Base-by-base conservation (phyloP, 129 eudicot species). In the Heracleum sosnowskyi region DNA sequence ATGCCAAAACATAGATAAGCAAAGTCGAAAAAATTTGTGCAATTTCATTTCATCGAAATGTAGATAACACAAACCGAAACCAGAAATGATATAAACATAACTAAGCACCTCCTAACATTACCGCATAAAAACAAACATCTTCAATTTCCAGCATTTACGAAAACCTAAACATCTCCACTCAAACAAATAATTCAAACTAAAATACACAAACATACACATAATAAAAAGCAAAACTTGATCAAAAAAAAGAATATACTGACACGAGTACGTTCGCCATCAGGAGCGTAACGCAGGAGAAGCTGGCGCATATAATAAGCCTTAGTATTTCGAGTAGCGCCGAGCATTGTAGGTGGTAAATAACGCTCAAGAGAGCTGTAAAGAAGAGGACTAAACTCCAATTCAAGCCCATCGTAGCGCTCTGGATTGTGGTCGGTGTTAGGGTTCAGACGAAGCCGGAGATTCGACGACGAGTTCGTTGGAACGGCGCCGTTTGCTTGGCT, bases 311-410 rank as follows among this genome's bases (percentile, higher is more conserved):
- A 87, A 73, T 74, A 78, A 47, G 77, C 87, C 88, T 94, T 94
- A 33, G 74, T 66, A 16, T 87, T 92, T 15, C 98, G 86, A 75
- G 84, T 10, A 37, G 81, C 86, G 45, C 60, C 86, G 76, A 94
- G 80, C 29, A 91, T 62, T 31, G 76, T 78, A 44, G 92, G 85
- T 18, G 97, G 98, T 77, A 94, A 78, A 78, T 89, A 87, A 22
- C 88, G 79, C 89, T 94, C 98, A 46, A 94, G 80, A 7, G 88
- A 84, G 88, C 97, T 91, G 76, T 85, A 94, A 18, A 94, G 81
- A 72, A 80, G 45, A 12, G 97, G 96, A 73, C 87, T 93, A 45
- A 91, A 93, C 83, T 91, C 96, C 90, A 86, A 77, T 75, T 81
- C 79, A 49, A 92, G 80, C 68, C 88, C 96, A 22, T 88, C 97